Percentiles rank a stretch among this genome's conserved stretches.
These are phyloP conservation scores for Eutrema salsugineum DNA, from an alignment of 441 rosid species.

Conservation along the genomic window DNA sequence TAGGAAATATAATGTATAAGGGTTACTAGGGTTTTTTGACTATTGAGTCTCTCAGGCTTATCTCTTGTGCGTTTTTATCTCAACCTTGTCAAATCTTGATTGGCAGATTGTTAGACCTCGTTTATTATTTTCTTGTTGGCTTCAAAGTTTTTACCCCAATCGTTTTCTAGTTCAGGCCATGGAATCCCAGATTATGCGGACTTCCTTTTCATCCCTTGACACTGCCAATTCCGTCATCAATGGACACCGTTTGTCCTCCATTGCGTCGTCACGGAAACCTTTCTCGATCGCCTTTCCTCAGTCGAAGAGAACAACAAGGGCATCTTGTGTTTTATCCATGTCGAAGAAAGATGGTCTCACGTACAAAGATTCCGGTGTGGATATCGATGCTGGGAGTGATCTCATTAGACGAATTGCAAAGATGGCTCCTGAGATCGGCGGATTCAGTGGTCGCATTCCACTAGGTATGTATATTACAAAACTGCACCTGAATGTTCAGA, in stretches of 20 bases:
- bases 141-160: too few species aligned
- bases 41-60: too few species aligned
- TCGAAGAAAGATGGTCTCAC: conserved; percentile 46
- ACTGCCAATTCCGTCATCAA: not conserved
- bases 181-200: not conserved
- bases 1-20: too few species aligned
- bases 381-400: conserved; percentile 91
- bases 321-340: conserved; percentile 18
- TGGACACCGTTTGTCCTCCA: not conserved
- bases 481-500: not conserved
- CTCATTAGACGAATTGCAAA: conserved; percentile 77
- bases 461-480: conserved; percentile 41
- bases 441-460: conserved; percentile 83
- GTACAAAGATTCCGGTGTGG: conserved; percentile 85
- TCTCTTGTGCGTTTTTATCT: too few species aligned
- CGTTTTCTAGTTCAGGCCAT: too few species aligned
- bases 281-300: not conserved
- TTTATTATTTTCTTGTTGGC: too few species aligned
- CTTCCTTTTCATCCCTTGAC: not conserved
- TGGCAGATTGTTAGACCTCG: too few species aligned
- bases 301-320: not conserved
- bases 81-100: too few species aligned
- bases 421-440: conserved; percentile 89
- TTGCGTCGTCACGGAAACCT: not conserved
- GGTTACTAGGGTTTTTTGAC: too few species aligned